phyloP scores from a whole-genome alignment of 2,329 filamentous ascomycete genomes.

The Cytospora leucostoma region DNA sequence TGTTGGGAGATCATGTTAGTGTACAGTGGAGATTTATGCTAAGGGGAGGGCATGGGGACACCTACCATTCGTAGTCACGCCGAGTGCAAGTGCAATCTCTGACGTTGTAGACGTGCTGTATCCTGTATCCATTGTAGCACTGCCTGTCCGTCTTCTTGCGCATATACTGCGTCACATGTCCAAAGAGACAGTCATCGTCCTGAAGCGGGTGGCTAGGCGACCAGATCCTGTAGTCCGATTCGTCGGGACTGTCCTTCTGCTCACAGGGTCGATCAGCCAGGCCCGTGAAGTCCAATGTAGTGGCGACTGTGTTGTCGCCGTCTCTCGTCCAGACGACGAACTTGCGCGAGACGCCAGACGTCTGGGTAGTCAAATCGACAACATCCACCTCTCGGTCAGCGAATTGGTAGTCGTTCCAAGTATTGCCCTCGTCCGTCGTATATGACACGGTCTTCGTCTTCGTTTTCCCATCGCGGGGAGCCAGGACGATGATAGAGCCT shows the following conservation, averaged over 20 bases:
- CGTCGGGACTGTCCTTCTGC: constrained; percentile 57
- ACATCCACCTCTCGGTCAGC: constrained; percentile 70
- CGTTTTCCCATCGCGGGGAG: constrained; percentile 67
- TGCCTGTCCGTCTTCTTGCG: constrained; percentile 78
- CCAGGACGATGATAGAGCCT: constrained; percentile 88
- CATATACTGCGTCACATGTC: constrained; percentile 84
- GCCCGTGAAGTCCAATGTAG: constrained; percentile 88
- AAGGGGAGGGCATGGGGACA: constrained; percentile 24
- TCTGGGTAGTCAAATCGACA: constrained; percentile 81
- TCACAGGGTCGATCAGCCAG: constrained; percentile 74
- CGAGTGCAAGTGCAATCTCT: constrained; percentile 81
- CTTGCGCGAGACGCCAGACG: constrained; percentile 85
- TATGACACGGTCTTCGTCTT: constrained; percentile 72
- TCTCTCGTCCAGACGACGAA: constrained; percentile 85
- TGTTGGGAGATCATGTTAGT: constrained; percentile 42
- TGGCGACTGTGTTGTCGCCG: constrained; percentile 63
- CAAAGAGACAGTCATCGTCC: constrained; percentile 83
- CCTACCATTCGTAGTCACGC: constrained; percentile 90
- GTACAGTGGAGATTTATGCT: background rate
- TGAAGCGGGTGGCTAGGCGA: constrained; percentile 79
- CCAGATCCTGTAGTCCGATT: constrained; percentile 82
- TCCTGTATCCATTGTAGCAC: constrained; percentile 79
- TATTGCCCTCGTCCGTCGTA: constrained; percentile 76
- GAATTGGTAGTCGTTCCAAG: constrained; percentile 78
- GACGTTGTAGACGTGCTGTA: constrained; percentile 71